phyloP scores from a whole-genome alignment of 2,329 filamentous ascomycete genomes.

The Aspergillus sp. region DNA sequence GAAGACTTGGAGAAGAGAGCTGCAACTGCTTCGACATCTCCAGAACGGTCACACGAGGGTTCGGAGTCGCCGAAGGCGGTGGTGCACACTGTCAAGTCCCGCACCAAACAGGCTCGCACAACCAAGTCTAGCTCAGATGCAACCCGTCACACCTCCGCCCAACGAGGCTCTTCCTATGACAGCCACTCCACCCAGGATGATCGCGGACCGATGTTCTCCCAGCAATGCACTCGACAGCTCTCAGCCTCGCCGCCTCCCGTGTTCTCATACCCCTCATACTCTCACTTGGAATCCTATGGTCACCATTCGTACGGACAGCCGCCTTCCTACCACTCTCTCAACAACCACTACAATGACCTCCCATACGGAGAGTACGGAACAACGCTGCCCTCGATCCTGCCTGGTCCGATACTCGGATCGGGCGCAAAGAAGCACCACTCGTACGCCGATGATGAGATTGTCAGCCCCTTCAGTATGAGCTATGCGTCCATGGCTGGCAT shows the following conservation, averaged over 20 bases:
- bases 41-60: slow-evolving; percentile 60
- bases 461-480: slow-evolving; percentile 62
- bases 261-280: slow-evolving; percentile 56
- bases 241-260: slow-evolving; percentile 60
- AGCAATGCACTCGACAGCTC: slow-evolving; percentile 60
- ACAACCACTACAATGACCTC: slow-evolving; percentile 35
- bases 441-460: slow-evolving; percentile 57
- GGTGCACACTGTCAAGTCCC: slow-evolving; percentile 26
- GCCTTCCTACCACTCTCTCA: slow-evolving; percentile 37
- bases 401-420: slow-evolving; percentile 43
- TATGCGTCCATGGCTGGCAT: slow-evolving; percentile 62
- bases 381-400: slow-evolving; percentile 47
- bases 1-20: slow-evolving; percentile 66
- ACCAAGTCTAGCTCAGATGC: slow-evolving; percentile 31
- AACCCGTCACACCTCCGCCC: slow-evolving; percentile 25
- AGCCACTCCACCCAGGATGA: slow-evolving; percentile 47
- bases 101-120: slow-evolving; percentile 27
- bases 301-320: slow-evolving; percentile 38
- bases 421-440: slow-evolving; percentile 54
- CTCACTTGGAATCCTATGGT: slow-evolving; percentile 47
- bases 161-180: slow-evolving; percentile 40
- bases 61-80: slow-evolving; percentile 42
- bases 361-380: slow-evolving; percentile 43
- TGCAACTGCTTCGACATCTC: slow-evolving; percentile 62
- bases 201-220: slow-evolving; percentile 55